A percentile compares a stretch with the other conserved stretches of the same genome.
phyloP scores from a whole-genome alignment of 345 rosid genomes.

The Abelmoschus esculentus region DNA sequence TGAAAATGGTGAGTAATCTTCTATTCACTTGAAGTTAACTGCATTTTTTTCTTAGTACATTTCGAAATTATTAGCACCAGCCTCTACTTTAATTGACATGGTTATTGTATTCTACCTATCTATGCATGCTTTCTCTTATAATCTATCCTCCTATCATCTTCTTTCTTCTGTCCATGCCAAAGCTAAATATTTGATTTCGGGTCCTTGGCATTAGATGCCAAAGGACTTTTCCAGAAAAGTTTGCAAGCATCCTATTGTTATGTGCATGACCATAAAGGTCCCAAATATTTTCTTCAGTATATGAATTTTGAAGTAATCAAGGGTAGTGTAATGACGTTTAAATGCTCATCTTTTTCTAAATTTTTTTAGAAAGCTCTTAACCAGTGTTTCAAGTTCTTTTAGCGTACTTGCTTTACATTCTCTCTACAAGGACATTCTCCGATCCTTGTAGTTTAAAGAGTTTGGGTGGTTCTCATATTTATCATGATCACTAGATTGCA shows the following conservation, averaged over 20 bases:
- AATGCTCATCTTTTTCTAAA: background rate
- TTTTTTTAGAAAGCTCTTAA: background rate
- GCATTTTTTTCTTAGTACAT: background rate
- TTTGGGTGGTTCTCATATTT: background rate
- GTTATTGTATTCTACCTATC: background rate
- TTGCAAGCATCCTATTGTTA: background rate
- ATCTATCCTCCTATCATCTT: background rate
- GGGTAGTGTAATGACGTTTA: background rate
- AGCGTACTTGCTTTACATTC: background rate
- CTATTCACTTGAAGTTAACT: background rate
- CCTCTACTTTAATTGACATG: background rate
- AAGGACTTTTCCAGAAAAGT: background rate
- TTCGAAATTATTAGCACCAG: background rate
- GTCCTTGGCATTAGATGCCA: background rate
- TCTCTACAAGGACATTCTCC: background rate
- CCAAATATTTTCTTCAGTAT: background rate
- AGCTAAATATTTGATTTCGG: background rate
- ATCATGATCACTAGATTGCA: background rate
- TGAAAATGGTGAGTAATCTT: constrained; percentile 50
- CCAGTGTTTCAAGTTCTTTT: background rate
- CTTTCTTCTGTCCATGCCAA: background rate
- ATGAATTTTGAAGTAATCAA: background rate
- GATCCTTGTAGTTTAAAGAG: background rate
- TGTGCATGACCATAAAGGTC: background rate
- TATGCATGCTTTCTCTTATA: background rate